These are phyloP conservation scores for Paecilomyces dactylethromorphus DNA, from an alignment of 2,329 filamentous ascomycete species.

Conservation along the genomic window DNA sequence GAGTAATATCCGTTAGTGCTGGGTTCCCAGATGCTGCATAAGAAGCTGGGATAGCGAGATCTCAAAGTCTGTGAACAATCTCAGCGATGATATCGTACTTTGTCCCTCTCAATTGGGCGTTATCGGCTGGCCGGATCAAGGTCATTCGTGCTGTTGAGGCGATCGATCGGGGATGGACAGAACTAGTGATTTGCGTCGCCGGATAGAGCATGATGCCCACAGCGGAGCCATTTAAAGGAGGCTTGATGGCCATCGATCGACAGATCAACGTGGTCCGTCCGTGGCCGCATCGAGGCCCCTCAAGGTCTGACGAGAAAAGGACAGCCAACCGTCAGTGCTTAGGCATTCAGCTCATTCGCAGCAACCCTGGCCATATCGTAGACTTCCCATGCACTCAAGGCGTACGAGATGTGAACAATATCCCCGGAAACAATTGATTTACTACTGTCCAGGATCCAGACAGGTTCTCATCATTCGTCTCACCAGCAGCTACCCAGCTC, in stretches of 20 bases:
- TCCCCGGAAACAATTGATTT: not conserved
- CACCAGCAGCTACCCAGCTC: not conserved
- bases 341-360: not conserved
- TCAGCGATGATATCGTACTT: not conserved
- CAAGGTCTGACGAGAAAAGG: not conserved
- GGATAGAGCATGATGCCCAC: not conserved
- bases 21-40: not conserved
- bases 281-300: not conserved
- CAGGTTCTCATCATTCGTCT: not conserved
- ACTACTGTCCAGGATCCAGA: not conserved
- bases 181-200: not conserved
- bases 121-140: not conserved
- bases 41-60: not conserved
- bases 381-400: not conserved
- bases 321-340: not conserved
- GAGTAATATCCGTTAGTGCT: not conserved
- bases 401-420: not conserved
- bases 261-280: not conserved
- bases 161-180: not conserved
- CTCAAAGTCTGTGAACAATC: not conserved
- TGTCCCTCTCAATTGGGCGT: not conserved
- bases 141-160: not conserved
- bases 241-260: not conserved
- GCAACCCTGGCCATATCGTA: not conserved
- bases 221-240: not conserved